These are phyloP conservation scores for Talaromyces atroroseus DNA, from an alignment of 2,329 filamentous ascomycete genomes.

Conservation along the genomic window DNA sequence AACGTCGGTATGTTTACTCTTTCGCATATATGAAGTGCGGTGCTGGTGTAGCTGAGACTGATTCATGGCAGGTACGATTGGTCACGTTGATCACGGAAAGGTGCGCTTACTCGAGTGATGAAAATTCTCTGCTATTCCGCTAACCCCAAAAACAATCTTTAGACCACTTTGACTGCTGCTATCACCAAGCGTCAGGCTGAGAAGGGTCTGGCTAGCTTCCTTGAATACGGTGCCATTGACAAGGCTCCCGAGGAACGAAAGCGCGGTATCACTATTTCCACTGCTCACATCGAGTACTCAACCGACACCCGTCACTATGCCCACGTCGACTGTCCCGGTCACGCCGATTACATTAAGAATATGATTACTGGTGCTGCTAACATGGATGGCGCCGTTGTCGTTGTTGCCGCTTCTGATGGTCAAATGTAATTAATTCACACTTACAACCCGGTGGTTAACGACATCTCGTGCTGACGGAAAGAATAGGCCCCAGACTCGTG, in stretches of 20 bases:
- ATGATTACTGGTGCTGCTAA: constrained; percentile 99
- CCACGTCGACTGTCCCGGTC: constrained; percentile 98
- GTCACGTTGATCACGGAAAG: constrained; percentile 99
- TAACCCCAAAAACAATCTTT: constrained; percentile 17
- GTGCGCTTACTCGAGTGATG: constrained; percentile 28
- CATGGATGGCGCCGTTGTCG: constrained; percentile 99
- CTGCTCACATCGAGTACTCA: constrained; percentile 96
- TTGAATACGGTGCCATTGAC: constrained; percentile 97
- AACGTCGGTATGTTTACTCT: constrained; percentile 70
- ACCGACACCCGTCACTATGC: constrained; percentile 95
- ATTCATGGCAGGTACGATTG: constrained; percentile 69
- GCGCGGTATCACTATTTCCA: constrained; percentile 99
- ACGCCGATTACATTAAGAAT: constrained; percentile 99
- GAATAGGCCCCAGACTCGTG: constrained; percentile 80
- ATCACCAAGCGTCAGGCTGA: constrained; percentile 98
- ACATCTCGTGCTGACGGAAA: constrained; percentile 17
- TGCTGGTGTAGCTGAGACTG: constrained; percentile 3
- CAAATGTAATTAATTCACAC: constrained; percentile 64
- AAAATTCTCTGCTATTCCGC: constrained; percentile 11
- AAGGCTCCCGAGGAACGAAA: constrained; percentile 99
- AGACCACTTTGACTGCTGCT: constrained; percentile 97
- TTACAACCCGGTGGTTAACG: neutral
- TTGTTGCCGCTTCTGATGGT: constrained; percentile 95
- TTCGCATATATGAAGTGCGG: neutral
- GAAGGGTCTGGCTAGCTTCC: constrained; percentile 88